Evolutionary conservation across 257 asterid genomes (phyloP).

Genomic region (Avicennia marina): DNA sequence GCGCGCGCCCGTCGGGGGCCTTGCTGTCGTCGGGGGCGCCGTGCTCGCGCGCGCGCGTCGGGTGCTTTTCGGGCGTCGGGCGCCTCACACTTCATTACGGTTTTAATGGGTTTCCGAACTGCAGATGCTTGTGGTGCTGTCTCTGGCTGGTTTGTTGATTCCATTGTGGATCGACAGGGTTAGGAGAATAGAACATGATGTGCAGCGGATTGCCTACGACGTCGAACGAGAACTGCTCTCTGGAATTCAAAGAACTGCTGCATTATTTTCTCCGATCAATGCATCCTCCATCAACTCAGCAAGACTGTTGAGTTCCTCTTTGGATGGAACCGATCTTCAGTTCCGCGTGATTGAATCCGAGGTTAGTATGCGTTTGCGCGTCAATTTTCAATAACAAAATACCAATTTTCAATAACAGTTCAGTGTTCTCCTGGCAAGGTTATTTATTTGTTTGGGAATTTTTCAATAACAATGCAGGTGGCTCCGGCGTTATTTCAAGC

Average conservation of each 20-base stretch:
- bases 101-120: too few relatives aligned
- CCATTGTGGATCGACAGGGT: slow-evolving; percentile 41
- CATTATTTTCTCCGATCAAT: slow-evolving; percentile 28
- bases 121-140: too few relatives aligned
- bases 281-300: slow-evolving; percentile 32
- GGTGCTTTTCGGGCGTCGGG: too few relatives aligned
- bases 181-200: slow-evolving; percentile 26
- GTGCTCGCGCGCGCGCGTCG: not conserved
- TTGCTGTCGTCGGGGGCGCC: too few relatives aligned
- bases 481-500: slow-evolving; percentile 39
- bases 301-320: slow-evolving; percentile 21
- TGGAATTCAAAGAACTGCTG: slow-evolving; percentile 19
- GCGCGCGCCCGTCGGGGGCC: too few relatives aligned
- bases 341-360: slow-evolving; percentile 22
- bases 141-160: slow-evolving; percentile 31
- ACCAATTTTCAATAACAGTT: too few relatives aligned
- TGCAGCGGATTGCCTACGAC: slow-evolving; percentile 15
- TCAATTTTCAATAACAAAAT: not conserved
- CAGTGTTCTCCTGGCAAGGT: not conserved
- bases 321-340: slow-evolving; percentile 14
- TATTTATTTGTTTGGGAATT: not conserved
- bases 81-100: too few relatives aligned
- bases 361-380: slow-evolving; percentile 15
- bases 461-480: slow-evolving; percentile 25
- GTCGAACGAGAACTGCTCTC: slow-evolving; percentile 24